Evolutionary conservation across 2,329 filamentous ascomycete genomes (phyloP), one percentile per base, ranked within the genome.

Genomic region (Coniella lustricola): DNA sequence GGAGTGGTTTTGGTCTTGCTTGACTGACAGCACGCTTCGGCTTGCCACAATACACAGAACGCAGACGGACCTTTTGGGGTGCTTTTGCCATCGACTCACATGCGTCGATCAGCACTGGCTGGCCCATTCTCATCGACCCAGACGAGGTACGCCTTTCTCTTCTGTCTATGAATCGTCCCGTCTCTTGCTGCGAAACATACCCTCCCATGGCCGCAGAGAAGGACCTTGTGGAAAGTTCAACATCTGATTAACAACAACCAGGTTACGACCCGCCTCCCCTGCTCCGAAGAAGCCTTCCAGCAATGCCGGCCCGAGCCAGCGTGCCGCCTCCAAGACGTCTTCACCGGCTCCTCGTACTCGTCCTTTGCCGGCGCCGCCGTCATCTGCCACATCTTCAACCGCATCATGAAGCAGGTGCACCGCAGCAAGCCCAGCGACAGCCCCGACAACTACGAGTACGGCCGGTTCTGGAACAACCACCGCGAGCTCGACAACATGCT

Each of bases 391-490:
- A 71, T 95, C 43, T 91, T 95, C 64, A 90, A 89, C 48, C 76
- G 79, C 18, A 91, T 95, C 57, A 71, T 95, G 14, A 77, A 82
- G 29, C 91, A 96, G 64, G 75, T 91, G 1, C 87, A 95, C 64
- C 78, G 84, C 16, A 79, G 81, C 2, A 80, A 79, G 47, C 72
- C 82, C 0, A 74, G 83, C 22, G 88, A 95, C 55, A 75, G 76
- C 35, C 84, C 90, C 3, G 76, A 85, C 31, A 85, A 95, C 60
- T 71, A 89, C 18, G 83, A 73, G 43, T 67, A 87, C 56, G 90
- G 90, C 3, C 74, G 79, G 17, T 96, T 89, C 64, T 96, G 91
- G 91, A 85, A 81, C 58, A 80, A 88, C 1, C 91, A 97, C 64
- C 79, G 90, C 3, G 75, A 81, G 12, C 77, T 96, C 56, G 90